These are phyloP conservation scores for Vitis hybrid DNA, from an alignment of 177 flowering plant species.

Conservation along the genomic window DNA sequence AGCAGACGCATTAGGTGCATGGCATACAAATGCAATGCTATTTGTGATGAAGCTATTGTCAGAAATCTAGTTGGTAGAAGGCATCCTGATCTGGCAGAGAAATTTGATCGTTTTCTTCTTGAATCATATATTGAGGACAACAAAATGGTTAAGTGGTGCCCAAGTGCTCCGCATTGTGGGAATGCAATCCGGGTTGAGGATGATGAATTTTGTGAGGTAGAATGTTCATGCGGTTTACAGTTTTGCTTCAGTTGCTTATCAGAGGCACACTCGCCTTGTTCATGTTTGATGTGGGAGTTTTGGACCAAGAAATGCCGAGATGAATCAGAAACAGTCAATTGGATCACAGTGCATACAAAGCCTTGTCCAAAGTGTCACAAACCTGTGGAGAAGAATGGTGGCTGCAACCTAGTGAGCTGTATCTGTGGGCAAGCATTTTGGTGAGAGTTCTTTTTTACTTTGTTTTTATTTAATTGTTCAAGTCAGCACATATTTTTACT, in stretches of 20 bases:
- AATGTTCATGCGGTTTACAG: constrained; percentile 89
- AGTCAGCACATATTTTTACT: background rate
- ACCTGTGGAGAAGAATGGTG: constrained; percentile 96
- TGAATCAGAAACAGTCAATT: constrained; percentile 91
- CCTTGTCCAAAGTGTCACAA: constrained; percentile 93
- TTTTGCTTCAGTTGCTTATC: constrained; percentile 87
- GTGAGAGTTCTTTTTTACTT: constrained; percentile 35
- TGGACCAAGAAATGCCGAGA: constrained; percentile 88
- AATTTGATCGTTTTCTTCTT: constrained; percentile 88
- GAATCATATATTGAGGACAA: constrained; percentile 99
- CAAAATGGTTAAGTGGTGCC: constrained; percentile 96
- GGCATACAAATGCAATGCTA: constrained; percentile 91
- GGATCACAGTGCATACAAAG: constrained; percentile 91
- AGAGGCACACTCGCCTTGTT: constrained; percentile 96
- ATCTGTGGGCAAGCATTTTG: constrained; percentile 93
- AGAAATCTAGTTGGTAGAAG: constrained; percentile 66
- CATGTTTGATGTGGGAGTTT: constrained; percentile 94
- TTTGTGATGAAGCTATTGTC: constrained; percentile 84
- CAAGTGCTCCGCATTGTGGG: constrained; percentile 96
- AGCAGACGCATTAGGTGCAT: constrained; percentile 92
- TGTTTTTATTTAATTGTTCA: background rate
- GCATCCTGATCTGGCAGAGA: constrained; percentile 74
- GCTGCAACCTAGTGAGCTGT: constrained; percentile 88
- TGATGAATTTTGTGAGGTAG: constrained; percentile 81
- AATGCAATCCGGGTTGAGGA: constrained; percentile 92